Conservation (phyloP, 2,329 filamentous ascomycete genomes). For the Helminthosporium solani region DNA sequence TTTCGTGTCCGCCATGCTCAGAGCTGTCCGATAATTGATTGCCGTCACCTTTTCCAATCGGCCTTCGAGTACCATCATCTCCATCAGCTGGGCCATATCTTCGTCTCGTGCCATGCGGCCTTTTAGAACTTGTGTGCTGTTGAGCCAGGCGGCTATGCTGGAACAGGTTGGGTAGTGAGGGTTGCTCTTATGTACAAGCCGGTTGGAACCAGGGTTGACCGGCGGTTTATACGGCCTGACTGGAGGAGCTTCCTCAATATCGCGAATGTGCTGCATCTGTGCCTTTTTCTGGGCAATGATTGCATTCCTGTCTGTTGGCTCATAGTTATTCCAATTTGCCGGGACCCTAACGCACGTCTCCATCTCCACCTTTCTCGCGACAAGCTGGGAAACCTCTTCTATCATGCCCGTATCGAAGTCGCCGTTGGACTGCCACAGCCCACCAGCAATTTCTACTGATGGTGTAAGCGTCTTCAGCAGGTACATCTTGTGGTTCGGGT, state of each 20-base stretch:
- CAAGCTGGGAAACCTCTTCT: conserved; percentile 68
- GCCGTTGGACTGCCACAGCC: conserved; percentile 91
- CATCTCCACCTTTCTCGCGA: conserved; percentile 71
- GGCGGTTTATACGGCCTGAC: conserved; percentile 27
- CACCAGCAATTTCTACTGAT: conserved; percentile 86
- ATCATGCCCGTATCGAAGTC: conserved; percentile 89
- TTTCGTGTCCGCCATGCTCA: conserved; percentile 45
- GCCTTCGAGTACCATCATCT: conserved; percentile 86
- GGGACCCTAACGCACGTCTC: conserved; percentile 67
- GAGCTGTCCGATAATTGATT: conserved; percentile 51
- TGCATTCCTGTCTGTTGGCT: conserved; percentile 38
- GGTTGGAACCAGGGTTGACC: conserved; percentile 21
- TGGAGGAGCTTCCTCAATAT: conserved; percentile 37
- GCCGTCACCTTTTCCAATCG: conserved; percentile 66
- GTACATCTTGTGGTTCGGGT: conserved; percentile 91
- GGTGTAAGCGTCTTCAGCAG: conserved; percentile 84
- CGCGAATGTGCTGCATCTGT: conserved; percentile 28
- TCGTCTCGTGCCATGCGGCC: conserved; percentile 64
- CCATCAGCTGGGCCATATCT: conserved; percentile 81
- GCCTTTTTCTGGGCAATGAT: conserved; percentile 40
- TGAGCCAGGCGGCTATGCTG: conserved; percentile 74
- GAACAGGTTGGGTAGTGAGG: conserved; percentile 76
- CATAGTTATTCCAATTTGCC: conserved; percentile 45
- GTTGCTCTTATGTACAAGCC: conserved; percentile 61
- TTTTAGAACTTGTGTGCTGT: conserved; percentile 67